These are phyloP conservation scores for Zasmidium citrigriseum DNA, from an alignment of 2,329 filamentous ascomycete species.

Conservation along the genomic window DNA sequence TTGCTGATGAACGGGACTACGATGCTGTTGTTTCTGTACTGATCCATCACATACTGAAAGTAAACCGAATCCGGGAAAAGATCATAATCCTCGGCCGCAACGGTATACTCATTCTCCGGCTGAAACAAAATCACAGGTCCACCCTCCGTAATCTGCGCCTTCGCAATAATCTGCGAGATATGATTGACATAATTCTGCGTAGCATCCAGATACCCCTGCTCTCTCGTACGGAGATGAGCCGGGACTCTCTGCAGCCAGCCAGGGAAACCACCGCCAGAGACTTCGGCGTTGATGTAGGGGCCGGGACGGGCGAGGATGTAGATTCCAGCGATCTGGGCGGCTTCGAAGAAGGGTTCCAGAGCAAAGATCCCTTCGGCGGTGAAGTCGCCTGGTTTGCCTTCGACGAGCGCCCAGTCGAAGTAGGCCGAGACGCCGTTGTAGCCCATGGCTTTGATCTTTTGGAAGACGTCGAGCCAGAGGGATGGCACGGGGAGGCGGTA, in stretches of 20 bases:
- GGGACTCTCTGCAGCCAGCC: conserved; percentile 75
- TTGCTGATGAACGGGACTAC: conserved; percentile 76
- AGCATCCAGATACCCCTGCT: conserved; percentile 62
- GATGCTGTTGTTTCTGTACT: conserved; percentile 67
- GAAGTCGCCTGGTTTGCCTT: conserved; percentile 71
- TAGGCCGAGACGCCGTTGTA: conserved; percentile 82
- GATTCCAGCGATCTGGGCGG: conserved; percentile 70
- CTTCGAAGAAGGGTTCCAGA: conserved; percentile 73
- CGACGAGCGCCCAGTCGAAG: conserved; percentile 74
- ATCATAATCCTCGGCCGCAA: conserved; percentile 28
- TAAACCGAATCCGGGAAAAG: conserved; percentile 67
- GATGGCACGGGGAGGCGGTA: conserved; percentile 63
- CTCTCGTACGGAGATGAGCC: conserved; percentile 64
- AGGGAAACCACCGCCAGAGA: conserved; percentile 74
- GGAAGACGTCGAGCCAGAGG: conserved; percentile 72
- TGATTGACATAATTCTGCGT: conserved; percentile 67
- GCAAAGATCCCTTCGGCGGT: conserved; percentile 71
- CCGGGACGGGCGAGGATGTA: conserved; percentile 65
- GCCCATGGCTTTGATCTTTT: conserved; percentile 79
- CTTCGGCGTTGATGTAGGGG: conserved; percentile 72
- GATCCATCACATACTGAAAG: conserved; percentile 67
- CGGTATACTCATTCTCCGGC: conserved; percentile 79
- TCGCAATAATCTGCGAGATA: conserved; percentile 67
- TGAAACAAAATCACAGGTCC: conserved; percentile 78
- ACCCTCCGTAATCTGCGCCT: conserved; percentile 78